Evolutionary conservation across 305 asterid species (phyloP), one percentile per base, ranked within the genome.

Genomic region (Solanum hybrid): DNA sequence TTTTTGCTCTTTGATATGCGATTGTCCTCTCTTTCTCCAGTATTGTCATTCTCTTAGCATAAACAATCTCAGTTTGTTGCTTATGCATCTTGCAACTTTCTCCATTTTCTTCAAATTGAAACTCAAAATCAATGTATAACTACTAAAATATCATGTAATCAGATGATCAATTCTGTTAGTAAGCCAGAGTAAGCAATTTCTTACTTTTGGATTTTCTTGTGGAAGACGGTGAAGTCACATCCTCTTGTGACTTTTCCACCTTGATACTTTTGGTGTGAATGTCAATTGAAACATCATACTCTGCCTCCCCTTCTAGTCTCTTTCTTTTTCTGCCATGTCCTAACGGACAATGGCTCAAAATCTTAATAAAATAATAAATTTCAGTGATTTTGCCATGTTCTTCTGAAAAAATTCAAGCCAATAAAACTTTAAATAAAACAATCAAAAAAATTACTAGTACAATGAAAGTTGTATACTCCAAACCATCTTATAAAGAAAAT

Each of bases 271-370:
- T 57, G 10, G 57, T 76, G 65, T 45, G 38, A 15, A 41, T 57
- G 29, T 78, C 87, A 38, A 37, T 61, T 84, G 91, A 89, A 89
- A 27, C 72, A 85, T 83, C 91, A 79, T 86, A 73, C 81, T 41
- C 72, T 8, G 24, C 14, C 41, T 78, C 75, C 22, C 4, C 57
- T 5, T 73, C 72, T 89, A 24, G 17, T 2, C 75, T 80, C 51
- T 76, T 65, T 41, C 31, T 61, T 76, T 70, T 65, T 11, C 68
- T 73, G 36, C 45, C 34, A 17, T 76, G 80, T 36, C 38, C 38
- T 36, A 36, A 36, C 10, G 22, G 31, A 37, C 20, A 37, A 37
- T 37, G 86, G 33, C 57, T 32, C 86, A 37, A 37, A 12, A 37
- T 37, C 86, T 80, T 26, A 37, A 6, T 20, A 80, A 57, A 37